Base-by-base conservation (phyloP, 306 rosid species). In the Rosa multiflora region DNA sequence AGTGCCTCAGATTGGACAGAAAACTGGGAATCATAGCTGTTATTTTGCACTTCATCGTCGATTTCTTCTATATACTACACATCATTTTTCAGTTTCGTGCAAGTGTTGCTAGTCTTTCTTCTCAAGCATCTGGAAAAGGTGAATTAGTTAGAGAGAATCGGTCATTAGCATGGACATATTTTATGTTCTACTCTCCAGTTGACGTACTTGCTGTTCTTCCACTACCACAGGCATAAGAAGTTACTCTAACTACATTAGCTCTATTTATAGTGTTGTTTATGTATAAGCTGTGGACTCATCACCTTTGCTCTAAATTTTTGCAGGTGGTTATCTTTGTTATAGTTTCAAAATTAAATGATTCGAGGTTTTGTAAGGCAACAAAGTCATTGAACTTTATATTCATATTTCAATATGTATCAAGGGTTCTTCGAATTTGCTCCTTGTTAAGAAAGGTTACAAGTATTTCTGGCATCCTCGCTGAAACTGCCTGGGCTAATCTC, bases 1-100 rank as follows among this genome's bases (percentile, higher is more conserved):
- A 72, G 15, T 84, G 87, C 74, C 51, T 76, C 46, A 66, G 80
- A 53, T n/a, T 79, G 75, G 87, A 83, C 51, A n/a, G 9, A 69
- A 69, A 8, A 43, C 1, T 43, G 73, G 20, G 37, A 10, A 46
- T 11, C 37, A 21, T 46, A 44, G 21, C 55, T 5, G 9, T 12
- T 46, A 5, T 69, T 44, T 10, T 69, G 55, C 73, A 55, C 0
- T 44, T 21, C 52, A 12, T 12, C 39, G 6, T 23, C 2, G 73
- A 69, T 12, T 10, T 69, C 35, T 44, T 18, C 11, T 23, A 21
- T 44, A 12, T 69, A 11, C 13, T 11, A 21, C 39, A 46, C 10
- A 69, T 69, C 55, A 21, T 21, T 46, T 44, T 44, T 44, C 73
- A 44, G 0, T 68, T 4, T 29, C 37, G 37, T 4, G 37, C n/a